Evolutionary conservation across 768 basidiomycete species (phyloP).

Genomic region (Collybiopsis confluens): DNA sequence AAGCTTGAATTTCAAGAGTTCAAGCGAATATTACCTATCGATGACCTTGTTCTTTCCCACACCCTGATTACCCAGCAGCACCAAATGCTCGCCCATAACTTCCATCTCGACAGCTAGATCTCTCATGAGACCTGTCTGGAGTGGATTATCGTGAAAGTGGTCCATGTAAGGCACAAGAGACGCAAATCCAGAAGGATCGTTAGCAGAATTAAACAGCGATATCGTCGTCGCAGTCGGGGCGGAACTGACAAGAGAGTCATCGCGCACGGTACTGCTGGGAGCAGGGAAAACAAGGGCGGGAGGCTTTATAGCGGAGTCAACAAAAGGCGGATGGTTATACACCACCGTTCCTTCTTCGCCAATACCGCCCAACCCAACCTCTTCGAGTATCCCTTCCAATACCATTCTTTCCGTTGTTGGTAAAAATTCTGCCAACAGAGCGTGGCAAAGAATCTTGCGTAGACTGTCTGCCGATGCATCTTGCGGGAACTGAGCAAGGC

Average conservation of each 20-base stretch:
- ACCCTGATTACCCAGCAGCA: slow-evolving; percentile 67
- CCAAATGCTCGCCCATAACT: slow-evolving; percentile 57
- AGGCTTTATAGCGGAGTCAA: slow-evolving; percentile 20
- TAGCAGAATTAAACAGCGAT: slow-evolving; percentile 42
- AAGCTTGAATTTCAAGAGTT: not conserved
- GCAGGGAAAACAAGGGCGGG: slow-evolving; percentile 43
- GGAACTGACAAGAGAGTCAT: slow-evolving; percentile 10
- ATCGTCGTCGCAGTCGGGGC: slow-evolving; percentile 29
- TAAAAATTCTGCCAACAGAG: slow-evolving; percentile 57
- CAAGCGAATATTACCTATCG: slow-evolving; percentile 40
- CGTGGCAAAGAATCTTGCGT: slow-evolving; percentile 40
- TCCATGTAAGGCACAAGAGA: slow-evolving; percentile 67
- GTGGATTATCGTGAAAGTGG: slow-evolving; percentile 65
- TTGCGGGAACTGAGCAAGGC: slow-evolving; percentile 41
- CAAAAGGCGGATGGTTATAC: slow-evolving; percentile 43
- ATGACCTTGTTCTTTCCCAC: slow-evolving; percentile 72
- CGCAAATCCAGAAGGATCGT: slow-evolving; percentile 50
- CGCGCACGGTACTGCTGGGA: slow-evolving; percentile 29
- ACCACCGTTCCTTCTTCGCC: slow-evolving; percentile 35
- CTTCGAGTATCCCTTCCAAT: slow-evolving; percentile 46
- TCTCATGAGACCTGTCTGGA: slow-evolving; percentile 64
- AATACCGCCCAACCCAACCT: slow-evolving; percentile 25
- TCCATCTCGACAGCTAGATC: slow-evolving; percentile 63
- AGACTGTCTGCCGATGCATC: slow-evolving; percentile 33
- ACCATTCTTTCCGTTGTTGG: slow-evolving; percentile 55